Conservation (phyloP, 163 green algal species). For the Coccomyxa subellipsoidea region DNA sequence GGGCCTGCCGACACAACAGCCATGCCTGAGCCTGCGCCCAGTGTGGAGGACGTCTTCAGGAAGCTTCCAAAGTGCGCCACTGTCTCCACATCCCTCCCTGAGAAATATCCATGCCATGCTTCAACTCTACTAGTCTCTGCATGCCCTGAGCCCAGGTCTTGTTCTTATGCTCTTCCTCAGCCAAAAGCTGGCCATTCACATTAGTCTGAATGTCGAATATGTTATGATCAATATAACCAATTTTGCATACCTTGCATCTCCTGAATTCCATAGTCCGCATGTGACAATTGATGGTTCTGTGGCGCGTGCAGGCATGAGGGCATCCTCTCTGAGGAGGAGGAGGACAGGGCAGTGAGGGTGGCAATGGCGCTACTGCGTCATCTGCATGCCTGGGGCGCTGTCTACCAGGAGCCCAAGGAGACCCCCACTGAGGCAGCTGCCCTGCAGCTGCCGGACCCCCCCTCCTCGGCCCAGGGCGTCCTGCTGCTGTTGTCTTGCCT, state of each 20-base stretch:
- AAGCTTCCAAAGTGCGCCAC: neutral
- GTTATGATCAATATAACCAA: too few relatives aligned
- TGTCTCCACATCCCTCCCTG: too few relatives aligned
- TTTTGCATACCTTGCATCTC: too few relatives aligned
- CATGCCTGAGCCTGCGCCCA: neutral
- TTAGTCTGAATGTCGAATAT: too few relatives aligned
- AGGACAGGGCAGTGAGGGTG: conserved; percentile 50
- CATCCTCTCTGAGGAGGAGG: conserved; percentile 58
- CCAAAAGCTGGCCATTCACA: too few relatives aligned
- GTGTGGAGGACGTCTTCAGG: conserved; percentile 16
- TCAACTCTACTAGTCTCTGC: neutral
- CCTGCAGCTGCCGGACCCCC: conserved; percentile 44
- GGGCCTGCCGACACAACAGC: neutral
- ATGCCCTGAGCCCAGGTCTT: neutral
- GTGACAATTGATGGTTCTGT: neutral
- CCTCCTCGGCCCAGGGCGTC: conserved; percentile 51
- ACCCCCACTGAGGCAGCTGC: neutral
- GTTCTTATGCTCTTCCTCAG: too few relatives aligned
- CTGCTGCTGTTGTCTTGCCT: conserved; percentile 76
- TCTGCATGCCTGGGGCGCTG: conserved; percentile 50
- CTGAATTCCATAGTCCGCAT: too few relatives aligned
- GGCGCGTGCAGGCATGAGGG: conserved; percentile 19
- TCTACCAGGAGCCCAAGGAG: conserved; percentile 28
- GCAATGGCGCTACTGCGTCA: conserved; percentile 62
- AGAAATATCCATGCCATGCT: too few relatives aligned